phyloP scores from a whole-genome alignment of 139 green algal species.

The Pseudopediastrum boryanum region DNA sequence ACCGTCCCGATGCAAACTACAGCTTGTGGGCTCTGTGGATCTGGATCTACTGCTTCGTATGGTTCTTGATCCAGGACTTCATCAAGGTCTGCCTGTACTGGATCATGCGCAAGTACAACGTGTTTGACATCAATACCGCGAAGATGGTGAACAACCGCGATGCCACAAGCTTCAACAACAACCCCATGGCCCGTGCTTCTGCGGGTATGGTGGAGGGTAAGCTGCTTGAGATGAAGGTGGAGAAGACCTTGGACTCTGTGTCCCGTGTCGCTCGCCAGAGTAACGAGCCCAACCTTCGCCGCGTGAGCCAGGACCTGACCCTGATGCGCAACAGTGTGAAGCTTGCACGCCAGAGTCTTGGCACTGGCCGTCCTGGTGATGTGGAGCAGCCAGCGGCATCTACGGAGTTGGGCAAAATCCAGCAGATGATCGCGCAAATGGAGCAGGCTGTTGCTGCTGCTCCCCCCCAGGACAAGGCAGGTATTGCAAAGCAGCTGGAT shows the following conservation, averaged over 20 bases:
- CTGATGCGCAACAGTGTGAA: conserved; percentile 38
- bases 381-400: neutral
- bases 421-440: conserved; percentile 37
- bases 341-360: conserved; percentile 26
- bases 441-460: conserved; percentile 33
- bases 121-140: conserved; percentile 68
- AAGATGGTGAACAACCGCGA: conserved; percentile 65
- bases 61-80: conserved; percentile 72
- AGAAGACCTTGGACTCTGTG: conserved; percentile 29
- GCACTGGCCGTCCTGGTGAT: neutral
- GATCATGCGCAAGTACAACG: conserved; percentile 61
- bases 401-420: conserved; percentile 26
- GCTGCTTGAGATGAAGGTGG: conserved; percentile 66
- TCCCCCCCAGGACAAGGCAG: conserved; percentile 24
- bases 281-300: conserved; percentile 38
- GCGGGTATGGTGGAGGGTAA: conserved; percentile 67
- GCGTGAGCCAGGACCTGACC: conserved; percentile 35
- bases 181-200: conserved; percentile 39
- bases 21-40: conserved; percentile 48
- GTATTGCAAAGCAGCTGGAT: conserved; percentile 32
- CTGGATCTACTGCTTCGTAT: conserved; percentile 88
- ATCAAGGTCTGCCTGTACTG: conserved; percentile 55
- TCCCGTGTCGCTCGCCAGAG: conserved; percentile 4
- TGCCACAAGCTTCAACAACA: conserved; percentile 37
- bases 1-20: conserved; percentile 32